A percentile compares a stretch with the other conserved stretches of the same genome.
phyloP scores from a whole-genome alignment of 805 yeast genomes.

The Zygosaccharomyces bailii region DNA sequence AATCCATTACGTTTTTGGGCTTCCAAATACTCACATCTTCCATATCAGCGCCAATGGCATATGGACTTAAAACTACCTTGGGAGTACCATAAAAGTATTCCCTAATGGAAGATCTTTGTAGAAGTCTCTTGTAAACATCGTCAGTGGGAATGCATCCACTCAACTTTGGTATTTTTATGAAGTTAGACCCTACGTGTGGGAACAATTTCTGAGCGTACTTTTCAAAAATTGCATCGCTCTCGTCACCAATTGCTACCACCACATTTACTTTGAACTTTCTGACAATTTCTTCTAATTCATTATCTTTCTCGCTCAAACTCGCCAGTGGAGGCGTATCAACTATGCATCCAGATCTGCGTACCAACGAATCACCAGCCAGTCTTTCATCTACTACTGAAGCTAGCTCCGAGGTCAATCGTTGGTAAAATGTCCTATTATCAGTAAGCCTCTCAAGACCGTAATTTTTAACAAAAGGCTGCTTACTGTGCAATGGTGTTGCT shows the following conservation, averaged over 20 bases:
- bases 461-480: constrained; percentile 81
- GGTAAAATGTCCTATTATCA: constrained; percentile 52
- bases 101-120: constrained; percentile 72
- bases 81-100: constrained; percentile 87
- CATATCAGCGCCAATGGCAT: constrained; percentile 69
- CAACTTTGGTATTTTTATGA: constrained; percentile 61
- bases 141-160: constrained; percentile 77
- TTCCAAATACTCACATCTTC: constrained; percentile 59
- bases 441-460: constrained; percentile 64
- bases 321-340: constrained; percentile 32
- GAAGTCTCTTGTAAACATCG: constrained; percentile 60
- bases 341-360: constrained; percentile 35
- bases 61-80: constrained; percentile 72
- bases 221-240: constrained; percentile 17
- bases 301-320: constrained; percentile 18
- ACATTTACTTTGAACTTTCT: constrained; percentile 24
- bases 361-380: constrained; percentile 26
- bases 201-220: constrained; percentile 16
- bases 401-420: constrained; percentile 46
- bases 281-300: constrained; percentile 20
- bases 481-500: constrained; percentile 72
- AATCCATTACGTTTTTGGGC: constrained; percentile 42
- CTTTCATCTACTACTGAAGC: constrained; percentile 43
- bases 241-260: constrained; percentile 21
- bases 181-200: constrained; percentile 17